Conservation (phyloP, 1,284 basidiomycete species). For the Cryptococcus neoformans region DNA sequence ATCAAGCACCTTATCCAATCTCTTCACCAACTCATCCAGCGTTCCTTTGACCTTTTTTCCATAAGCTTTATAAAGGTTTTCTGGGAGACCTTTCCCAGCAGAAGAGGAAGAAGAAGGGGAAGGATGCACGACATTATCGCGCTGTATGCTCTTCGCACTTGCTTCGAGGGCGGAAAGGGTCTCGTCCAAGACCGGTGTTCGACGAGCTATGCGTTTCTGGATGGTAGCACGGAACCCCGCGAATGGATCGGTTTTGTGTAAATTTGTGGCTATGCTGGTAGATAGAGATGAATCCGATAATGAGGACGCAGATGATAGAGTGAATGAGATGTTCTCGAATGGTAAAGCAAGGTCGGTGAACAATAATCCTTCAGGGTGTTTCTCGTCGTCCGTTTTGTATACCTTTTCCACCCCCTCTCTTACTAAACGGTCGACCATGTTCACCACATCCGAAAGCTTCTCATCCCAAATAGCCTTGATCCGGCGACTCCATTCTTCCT, state of each 20-base stretch:
- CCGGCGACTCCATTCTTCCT: slow-evolving; percentile 40
- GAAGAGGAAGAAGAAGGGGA: no score
- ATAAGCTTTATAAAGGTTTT: slow-evolving; percentile 14
- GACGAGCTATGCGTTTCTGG: no score
- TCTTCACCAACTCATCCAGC: slow-evolving; percentile 24
- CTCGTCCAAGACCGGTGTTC: no score
- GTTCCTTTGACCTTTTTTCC: slow-evolving; percentile 16
- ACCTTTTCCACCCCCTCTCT: slow-evolving; percentile 15
- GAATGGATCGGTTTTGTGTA: no score
- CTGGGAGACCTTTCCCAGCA: no score
- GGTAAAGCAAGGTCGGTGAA: slow-evolving; percentile 12
- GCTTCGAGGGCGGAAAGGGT: no score
- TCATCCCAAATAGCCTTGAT: slow-evolving; percentile 42
- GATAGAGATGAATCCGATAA: no score
- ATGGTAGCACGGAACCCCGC: no score
- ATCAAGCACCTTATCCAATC: slow-evolving; percentile 29
- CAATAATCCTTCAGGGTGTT: not conserved
- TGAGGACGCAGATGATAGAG: not conserved
- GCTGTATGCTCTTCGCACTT: no score
- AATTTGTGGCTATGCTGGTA: no score
- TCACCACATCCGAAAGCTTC: slow-evolving; percentile 30
- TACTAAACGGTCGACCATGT: slow-evolving; percentile 1
- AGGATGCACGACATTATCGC: no score
- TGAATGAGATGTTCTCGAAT: slow-evolving; percentile 34
- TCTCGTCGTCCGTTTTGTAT: slow-evolving; percentile 12